Conservation (phyloP, 192 early-diverging fungal genomes). For the Diversispora epigaea region DNA sequence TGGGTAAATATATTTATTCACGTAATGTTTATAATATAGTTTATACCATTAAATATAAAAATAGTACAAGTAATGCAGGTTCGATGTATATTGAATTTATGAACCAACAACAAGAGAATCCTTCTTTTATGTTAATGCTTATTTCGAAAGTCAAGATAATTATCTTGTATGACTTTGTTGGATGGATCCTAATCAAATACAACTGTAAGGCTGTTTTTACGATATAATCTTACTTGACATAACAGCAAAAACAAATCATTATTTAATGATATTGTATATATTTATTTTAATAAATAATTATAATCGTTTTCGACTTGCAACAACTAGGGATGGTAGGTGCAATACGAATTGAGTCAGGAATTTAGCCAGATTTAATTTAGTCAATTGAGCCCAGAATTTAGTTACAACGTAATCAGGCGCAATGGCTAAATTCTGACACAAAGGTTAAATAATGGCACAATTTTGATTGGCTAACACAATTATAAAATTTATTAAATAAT, state of each 20-base stretch:
- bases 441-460: too few species aligned
- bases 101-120: neutral
- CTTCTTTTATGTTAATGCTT: neutral
- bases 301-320: neutral
- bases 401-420: too few species aligned
- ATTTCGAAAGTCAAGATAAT: constrained; percentile 2
- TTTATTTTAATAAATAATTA: neutral
- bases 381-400: too few species aligned
- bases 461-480: too few species aligned
- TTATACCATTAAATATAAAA: neutral
- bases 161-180: constrained; percentile 3
- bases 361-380: too few species aligned
- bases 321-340: too few species aligned
- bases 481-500: too few species aligned
- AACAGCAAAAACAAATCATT: constrained; percentile 3
- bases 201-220: neutral
- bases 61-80: constrained; percentile 2
- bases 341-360: too few species aligned
- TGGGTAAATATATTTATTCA: constrained; percentile 1
- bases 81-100: constrained; percentile 18
- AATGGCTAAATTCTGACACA: too few species aligned
- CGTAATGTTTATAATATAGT: constrained; percentile 13
- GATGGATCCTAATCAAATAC: neutral
- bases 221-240: neutral
- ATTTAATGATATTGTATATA: neutral